Conservation (phyloP, 371 early-diverging fungal species). For the Mortierella sp. region DNA sequence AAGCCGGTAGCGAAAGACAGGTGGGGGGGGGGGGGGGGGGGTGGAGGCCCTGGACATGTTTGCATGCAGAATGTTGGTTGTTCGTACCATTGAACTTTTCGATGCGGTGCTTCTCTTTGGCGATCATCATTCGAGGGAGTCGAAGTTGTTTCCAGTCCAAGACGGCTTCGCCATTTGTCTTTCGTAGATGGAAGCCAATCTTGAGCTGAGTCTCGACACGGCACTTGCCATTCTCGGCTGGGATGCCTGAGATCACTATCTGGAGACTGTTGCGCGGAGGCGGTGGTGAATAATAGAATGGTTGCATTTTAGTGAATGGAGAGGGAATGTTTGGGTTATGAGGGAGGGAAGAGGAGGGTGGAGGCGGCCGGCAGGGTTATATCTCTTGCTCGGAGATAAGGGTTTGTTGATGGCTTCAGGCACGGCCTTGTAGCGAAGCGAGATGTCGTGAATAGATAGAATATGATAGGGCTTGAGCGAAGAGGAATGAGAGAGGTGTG, state of each 20-base stretch:
- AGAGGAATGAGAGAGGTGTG: background rate
- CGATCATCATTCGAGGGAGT: slow-evolving; percentile 71
- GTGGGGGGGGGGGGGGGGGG: too few relatives aligned
- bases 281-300: background rate
- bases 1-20: too few relatives aligned
- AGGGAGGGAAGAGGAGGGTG: background rate
- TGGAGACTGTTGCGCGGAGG: slow-evolving; percentile 26
- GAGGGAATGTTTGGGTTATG: background rate
- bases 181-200: slow-evolving; percentile 69
- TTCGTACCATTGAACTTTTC: slow-evolving; percentile 51
- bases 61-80: background rate
- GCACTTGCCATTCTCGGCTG: slow-evolving; percentile 74
- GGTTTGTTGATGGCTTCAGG: background rate
- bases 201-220: slow-evolving; percentile 84
- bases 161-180: slow-evolving; percentile 60
- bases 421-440: background rate
- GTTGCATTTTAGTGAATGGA: slow-evolving; percentile 5
- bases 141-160: slow-evolving; percentile 70
- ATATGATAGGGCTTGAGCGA: background rate
- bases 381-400: too few relatives aligned
- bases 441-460: slow-evolving; percentile 6
- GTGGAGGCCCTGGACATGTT: too few relatives aligned
- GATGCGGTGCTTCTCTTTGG: slow-evolving; percentile 65
- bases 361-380: too few relatives aligned
- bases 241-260: slow-evolving; percentile 70